Evolutionary conservation across 2,329 filamentous ascomycete genomes (phyloP).

Genomic region (Elsinoe perseae): DNA sequence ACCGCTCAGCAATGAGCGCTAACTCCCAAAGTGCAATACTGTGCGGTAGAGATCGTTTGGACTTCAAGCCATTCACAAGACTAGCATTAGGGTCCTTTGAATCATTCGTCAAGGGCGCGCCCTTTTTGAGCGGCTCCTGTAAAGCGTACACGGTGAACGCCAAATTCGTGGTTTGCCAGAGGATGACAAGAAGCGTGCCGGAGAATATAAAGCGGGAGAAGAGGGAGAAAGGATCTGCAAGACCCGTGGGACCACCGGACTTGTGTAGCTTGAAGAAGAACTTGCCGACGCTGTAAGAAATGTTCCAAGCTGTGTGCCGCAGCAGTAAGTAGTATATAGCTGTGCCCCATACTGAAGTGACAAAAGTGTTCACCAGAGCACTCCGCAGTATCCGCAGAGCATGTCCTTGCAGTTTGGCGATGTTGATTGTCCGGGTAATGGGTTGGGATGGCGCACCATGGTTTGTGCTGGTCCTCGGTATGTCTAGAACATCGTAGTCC

Average conservation of each 20-base stretch:
- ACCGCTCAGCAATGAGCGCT: conserved; percentile 66
- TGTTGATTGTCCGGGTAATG: neutral
- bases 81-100: conserved; percentile 80
- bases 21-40: conserved; percentile 90
- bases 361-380: conserved; percentile 23
- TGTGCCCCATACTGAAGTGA: conserved; percentile 35
- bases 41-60: conserved; percentile 72
- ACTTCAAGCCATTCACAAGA: conserved; percentile 72
- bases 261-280: conserved; percentile 69
- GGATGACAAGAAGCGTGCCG: conserved; percentile 57
- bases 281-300: conserved; percentile 62
- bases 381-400: neutral
- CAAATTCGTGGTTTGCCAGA: conserved; percentile 71
- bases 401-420: neutral
- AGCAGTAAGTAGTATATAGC: conserved; percentile 57
- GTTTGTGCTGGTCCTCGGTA: conserved; percentile 30
- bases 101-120: conserved; percentile 72
- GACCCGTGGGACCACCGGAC: conserved; percentile 52
- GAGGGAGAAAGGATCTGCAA: conserved; percentile 49
- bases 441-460: neutral
- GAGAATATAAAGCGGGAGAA: conserved; percentile 46
- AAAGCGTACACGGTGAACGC: conserved; percentile 75
- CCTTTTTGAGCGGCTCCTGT: conserved; percentile 74
- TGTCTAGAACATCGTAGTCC: conserved; percentile 62
- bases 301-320: conserved; percentile 58